Evolutionary conservation across 257 asterid genomes (phyloP), one percentile per base, ranked within the genome.

Genomic region (Knoxia roxburghii): DNA sequence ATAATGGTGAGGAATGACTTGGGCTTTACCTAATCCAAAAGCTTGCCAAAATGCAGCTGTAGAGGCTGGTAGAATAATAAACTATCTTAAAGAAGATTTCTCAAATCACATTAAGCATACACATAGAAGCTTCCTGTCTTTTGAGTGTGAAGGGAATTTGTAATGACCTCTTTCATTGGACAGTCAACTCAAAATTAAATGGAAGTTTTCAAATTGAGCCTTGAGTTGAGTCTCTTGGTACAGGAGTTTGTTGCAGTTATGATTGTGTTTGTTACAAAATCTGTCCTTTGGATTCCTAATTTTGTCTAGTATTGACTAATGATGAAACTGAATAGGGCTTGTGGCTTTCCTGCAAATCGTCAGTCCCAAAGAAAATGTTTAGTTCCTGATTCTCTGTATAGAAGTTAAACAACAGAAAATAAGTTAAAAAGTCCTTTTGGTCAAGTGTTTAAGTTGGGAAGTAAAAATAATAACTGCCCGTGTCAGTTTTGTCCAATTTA

Each of bases 1-100:
- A 81, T 49, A 60, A 54, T 72, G 73, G 65, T 64, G 54, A 69
- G 62, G 77, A 72, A 64, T 59, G 54, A 72, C 83, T 72, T 68
- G 65, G 77, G 85, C 73, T 50, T 20, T 79, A 32, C 79, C 74
- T 52, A 68, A 23, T 70, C 68, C 65, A 45, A 67, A 18, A 48
- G 7, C 65, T 68, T 27, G 26, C 46, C 68, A 41, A 24, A n/a
- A 33, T 58, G 27, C 13, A 64, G 67, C 39, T 39, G 64, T 71
- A 70, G 3, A 68, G 50, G 39, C 33, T 48, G 3, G 24, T 3
- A 30, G n/a, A 70, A 39, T 43, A 45, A n/a, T 33, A 37, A 49
- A 70, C 20, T 50, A 46, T 5, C 15, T 56, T 45, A 0, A 15
- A 32, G 12, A 73, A 49, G 39, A 24, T 24, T 26, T 50, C n/a